Conservation (phyloP, 2,329 filamentous ascomycete genomes). For the Alternaria postmessia region DNA sequence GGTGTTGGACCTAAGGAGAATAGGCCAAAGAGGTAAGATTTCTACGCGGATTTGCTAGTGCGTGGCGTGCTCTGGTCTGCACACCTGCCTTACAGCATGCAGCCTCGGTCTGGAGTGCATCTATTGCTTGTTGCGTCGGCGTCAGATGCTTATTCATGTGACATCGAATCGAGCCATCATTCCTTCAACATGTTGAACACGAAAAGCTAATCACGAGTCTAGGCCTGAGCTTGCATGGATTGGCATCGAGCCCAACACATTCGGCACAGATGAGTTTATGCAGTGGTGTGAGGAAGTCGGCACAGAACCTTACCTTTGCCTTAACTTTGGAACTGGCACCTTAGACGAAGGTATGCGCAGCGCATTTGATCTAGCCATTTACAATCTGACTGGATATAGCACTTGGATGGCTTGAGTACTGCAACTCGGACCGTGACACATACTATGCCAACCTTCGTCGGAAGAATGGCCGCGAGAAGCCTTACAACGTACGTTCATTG, state of each 20-base stretch:
- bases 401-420: slow-evolving; percentile 85
- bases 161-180: not conserved
- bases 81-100: not conserved
- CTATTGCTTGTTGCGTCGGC: not conserved
- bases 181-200: not conserved
- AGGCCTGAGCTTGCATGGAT: slow-evolving; percentile 82
- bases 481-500: slow-evolving; percentile 67
- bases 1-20: slow-evolving; percentile 77
- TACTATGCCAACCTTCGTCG: slow-evolving; percentile 83
- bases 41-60: not conserved
- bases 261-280: slow-evolving; percentile 88
- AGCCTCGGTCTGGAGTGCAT: not conserved
- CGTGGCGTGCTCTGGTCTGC: not conserved
- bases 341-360: slow-evolving; percentile 58
- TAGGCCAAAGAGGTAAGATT: slow-evolving; percentile 63
- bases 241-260: slow-evolving; percentile 77
- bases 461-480: slow-evolving; percentile 76
- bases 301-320: slow-evolving; percentile 79
- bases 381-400: slow-evolving; percentile 50
- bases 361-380: no score
- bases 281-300: slow-evolving; percentile 77
- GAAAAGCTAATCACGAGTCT: slow-evolving; percentile 14
- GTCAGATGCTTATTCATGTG: not conserved
- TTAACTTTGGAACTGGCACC: slow-evolving; percentile 80
- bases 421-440: slow-evolving; percentile 78